Base-by-base conservation (phyloP, 2,329 filamentous ascomycete genomes). In the Fusarium miscanthi region DNA sequence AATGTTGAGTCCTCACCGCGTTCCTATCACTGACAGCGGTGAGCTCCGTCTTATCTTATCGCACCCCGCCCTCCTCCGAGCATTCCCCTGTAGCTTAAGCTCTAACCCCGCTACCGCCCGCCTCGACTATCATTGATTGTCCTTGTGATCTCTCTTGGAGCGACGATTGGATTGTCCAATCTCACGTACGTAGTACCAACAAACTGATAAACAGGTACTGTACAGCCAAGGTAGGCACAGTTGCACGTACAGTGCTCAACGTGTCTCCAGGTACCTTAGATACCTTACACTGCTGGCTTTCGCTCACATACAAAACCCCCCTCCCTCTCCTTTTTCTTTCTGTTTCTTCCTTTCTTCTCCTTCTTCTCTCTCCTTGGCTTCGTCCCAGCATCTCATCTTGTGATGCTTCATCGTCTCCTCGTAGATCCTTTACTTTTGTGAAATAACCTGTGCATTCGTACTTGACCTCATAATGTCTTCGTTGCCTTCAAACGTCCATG, bases 401-500 rank as follows among this genome's bases (percentile, higher is more conserved):
- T 54, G 67, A 35, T 76, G 70, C 76, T 78, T 75, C 59, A 69
- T 59, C 69, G 63, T 73, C 60, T 66, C 56, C 60, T 70, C 59
- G 54, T 72, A 72, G 64, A 73, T 25, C 41, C 45, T 33, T 52
- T 68, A 25, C 49, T 41, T 57, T 49, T 51, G 66, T 69, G 58
- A 69, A 68, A 42, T n/a, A 51, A 41, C 52, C 23, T 37, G 57
- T 70, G 46, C 49, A n/a, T 53, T 38, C 23, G 23, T 41, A 46
- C 43, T 41, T 37, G 30, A 33, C 52, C 52, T 35, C 48, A 76
- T 56, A 66, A 84, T 83, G 82, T 61, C 79, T 52, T 78, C 78
- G 19, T 82, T 91, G 46, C 88, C 88, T 14, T 71, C 87, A 75
- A 91, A 91, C 78, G 89, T 92, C 69, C 94, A 96, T 84, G 85